phyloP scores from a whole-genome alignment of 352 stramenopile genomes.

The Phytophthora constricta region DNA sequence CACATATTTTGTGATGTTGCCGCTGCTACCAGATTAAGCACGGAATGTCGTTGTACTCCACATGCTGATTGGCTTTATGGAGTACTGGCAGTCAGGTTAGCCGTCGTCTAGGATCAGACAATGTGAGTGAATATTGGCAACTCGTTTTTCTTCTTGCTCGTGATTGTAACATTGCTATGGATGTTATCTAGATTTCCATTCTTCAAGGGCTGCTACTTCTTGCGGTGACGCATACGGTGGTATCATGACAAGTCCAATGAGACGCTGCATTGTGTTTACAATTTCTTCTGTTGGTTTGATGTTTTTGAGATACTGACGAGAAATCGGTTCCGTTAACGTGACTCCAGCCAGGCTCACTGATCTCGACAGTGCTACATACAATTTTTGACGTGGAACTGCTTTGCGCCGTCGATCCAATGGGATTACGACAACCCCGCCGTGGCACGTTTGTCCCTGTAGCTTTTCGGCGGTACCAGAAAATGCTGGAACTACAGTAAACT shows the following conservation, averaged over 20 bases:
- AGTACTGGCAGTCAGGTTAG: too few relatives aligned
- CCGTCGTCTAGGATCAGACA: too few relatives aligned
- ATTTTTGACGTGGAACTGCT: background rate
- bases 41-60: too few relatives aligned
- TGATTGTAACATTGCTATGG: too few relatives aligned
- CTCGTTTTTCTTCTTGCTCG: too few relatives aligned
- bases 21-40: too few relatives aligned
- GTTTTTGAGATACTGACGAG: background rate
- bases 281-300: background rate
- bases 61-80: too few relatives aligned
- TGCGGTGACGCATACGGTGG: background rate
- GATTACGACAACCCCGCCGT: background rate
- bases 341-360: background rate
- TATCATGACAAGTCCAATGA: background rate
- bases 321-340: constrained; percentile 2
- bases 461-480: constrained; percentile 33
- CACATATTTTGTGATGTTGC: too few relatives aligned
- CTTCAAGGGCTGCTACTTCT: background rate
- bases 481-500: constrained; percentile 20
- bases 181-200: background rate
- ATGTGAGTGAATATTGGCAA: too few relatives aligned
- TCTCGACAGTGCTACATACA: constrained; percentile 8
- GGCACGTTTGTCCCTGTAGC: constrained; percentile 13
- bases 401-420: background rate
- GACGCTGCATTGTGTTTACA: background rate